Conservation (phyloP, 495 filamentous ascomycete genomes). For the Penicillium ochrochloron region DNA sequence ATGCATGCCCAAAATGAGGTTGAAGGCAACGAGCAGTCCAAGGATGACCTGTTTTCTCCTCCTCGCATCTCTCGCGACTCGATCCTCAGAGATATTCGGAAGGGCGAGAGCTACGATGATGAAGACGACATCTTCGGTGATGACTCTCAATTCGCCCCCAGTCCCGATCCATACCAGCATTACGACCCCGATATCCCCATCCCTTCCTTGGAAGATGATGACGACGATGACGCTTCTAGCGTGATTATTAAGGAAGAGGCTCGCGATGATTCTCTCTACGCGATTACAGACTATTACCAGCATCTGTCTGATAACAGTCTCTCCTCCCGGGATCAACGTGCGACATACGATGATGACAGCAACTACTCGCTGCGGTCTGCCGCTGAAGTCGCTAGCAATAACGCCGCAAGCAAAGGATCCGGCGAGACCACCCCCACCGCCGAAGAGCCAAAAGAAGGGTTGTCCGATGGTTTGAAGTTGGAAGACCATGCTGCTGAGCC, state of each 20-base stretch:
- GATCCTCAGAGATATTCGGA: conserved; percentile 85
- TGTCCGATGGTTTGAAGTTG: neutral
- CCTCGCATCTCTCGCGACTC: conserved; percentile 91
- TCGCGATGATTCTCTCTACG: conserved; percentile 67
- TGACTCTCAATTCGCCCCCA: conserved; percentile 61
- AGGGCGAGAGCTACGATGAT: conserved; percentile 58
- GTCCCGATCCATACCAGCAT: conserved; percentile 55
- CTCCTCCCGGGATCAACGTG: conserved; percentile 48
- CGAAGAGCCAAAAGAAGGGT: conserved; percentile 3
- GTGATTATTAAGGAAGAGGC: conserved; percentile 72
- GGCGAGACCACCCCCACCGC: conserved; percentile 42
- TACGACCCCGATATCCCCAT: conserved; percentile 87
- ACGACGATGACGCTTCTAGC: conserved; percentile 63
- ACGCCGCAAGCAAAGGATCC: conserved; percentile 19
- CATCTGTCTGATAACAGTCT: conserved; percentile 53
- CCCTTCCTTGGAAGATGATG: conserved; percentile 66
- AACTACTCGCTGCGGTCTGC: conserved; percentile 54
- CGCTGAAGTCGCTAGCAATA: conserved; percentile 28
- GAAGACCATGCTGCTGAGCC: neutral
- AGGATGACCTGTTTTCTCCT: conserved; percentile 44
- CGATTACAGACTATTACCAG: conserved; percentile 63
- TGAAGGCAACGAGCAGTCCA: neutral
- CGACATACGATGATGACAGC: conserved; percentile 52
- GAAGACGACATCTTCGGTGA: conserved; percentile 62
- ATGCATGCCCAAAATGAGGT: neutral